phyloP scores from a whole-genome alignment of 768 basidiomycete genomes.

The Rhizopogon roseolus region DNA sequence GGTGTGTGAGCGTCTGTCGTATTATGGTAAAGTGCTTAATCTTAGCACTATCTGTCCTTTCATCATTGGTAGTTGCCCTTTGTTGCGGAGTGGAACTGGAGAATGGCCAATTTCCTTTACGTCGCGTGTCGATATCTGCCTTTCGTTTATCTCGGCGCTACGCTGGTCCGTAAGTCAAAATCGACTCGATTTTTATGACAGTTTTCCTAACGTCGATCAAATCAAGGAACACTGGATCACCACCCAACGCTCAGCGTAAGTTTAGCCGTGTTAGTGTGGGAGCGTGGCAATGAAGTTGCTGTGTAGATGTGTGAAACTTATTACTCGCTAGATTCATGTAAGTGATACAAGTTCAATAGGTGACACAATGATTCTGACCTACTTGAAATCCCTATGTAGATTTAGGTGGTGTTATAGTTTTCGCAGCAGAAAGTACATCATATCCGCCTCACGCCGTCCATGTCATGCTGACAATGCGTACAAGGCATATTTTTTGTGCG shows the following conservation, averaged over 20 bases:
- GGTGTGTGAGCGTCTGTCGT: neutral
- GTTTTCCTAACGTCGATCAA: neutral
- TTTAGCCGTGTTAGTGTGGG: neutral
- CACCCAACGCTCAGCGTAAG: neutral
- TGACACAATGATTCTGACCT: neutral
- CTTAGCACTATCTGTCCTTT: neutral
- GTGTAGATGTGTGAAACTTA: neutral
- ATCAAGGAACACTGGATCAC: constrained; percentile 18
- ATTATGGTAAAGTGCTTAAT: neutral
- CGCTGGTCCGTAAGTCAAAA: neutral
- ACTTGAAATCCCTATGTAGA: neutral
- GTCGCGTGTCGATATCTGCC: constrained; percentile 9
- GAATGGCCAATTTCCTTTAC: neutral
- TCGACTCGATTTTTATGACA: neutral
- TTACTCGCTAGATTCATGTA: neutral
- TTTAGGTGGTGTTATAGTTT: neutral
- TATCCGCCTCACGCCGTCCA: neutral
- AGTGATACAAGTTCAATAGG: neutral
- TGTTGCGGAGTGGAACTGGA: neutral
- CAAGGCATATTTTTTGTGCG: constrained; percentile 2
- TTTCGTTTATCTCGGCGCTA: neutral
- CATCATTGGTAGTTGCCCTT: neutral
- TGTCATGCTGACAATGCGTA: neutral
- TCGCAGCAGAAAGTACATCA: neutral
- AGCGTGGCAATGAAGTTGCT: neutral